phyloP scores from a whole-genome alignment of 257 asterid species.

The Ligustrum vulgare region DNA sequence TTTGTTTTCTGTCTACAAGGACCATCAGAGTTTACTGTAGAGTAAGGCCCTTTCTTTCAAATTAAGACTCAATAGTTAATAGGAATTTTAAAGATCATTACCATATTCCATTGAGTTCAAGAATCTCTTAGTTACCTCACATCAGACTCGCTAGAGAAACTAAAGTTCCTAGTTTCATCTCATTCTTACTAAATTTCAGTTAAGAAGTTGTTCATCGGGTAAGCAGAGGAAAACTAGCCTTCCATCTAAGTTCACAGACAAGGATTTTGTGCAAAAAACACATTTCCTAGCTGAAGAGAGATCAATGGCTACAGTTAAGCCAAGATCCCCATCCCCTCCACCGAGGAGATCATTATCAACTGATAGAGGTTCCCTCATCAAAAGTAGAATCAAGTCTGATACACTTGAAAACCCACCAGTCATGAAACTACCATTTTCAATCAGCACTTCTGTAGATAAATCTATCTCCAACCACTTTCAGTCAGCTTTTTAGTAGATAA shows the following conservation, averaged over 20 bases:
- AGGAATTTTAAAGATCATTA: not conserved
- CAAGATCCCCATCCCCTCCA: slow-evolving; percentile 83
- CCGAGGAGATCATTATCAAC: slow-evolving; percentile 81
- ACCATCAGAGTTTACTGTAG: slow-evolving; percentile 84
- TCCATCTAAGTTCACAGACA: slow-evolving; percentile 78
- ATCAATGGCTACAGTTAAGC: slow-evolving; percentile 32
- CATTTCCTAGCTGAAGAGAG: slow-evolving; percentile 54
- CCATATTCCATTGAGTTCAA: not conserved
- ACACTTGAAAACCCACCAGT: slow-evolving; percentile 56
- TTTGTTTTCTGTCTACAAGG: slow-evolving; percentile 45
- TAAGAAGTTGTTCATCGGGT: slow-evolving; percentile 66
- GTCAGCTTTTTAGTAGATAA: slow-evolving; percentile 57
- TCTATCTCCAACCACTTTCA: too few relatives aligned
- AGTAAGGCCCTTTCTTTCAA: slow-evolving; percentile 66
- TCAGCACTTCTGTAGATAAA: slow-evolving; percentile 57
- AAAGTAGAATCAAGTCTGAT: slow-evolving; percentile 53
- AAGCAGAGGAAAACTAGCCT: slow-evolving; percentile 69
- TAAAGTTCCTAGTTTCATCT: slow-evolving; percentile 21
- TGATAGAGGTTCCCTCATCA: slow-evolving; percentile 56
- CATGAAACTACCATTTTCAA: slow-evolving; percentile 60
- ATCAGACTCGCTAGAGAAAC: not conserved
- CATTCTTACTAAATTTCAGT: slow-evolving; percentile 45
- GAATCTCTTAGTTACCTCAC: not conserved
- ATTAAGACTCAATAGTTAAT: not conserved
- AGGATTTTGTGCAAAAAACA: slow-evolving; percentile 50